Conservation (phyloP, 78 protist genomes). For the slime mould (Dictyostelium discoideum) region DNA sequence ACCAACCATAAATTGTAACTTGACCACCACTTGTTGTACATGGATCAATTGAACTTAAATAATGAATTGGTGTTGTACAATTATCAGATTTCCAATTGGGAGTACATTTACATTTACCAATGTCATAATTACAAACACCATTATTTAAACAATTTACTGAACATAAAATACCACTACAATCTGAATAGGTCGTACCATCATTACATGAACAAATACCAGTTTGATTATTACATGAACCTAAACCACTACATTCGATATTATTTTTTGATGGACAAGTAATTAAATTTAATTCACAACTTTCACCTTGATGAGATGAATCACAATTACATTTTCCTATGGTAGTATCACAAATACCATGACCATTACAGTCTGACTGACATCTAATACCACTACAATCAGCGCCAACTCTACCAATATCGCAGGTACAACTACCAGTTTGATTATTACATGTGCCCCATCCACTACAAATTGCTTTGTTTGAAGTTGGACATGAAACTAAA, state of each 20-base stretch:
- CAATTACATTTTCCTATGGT: neutral
- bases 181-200: neutral
- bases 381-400: neutral
- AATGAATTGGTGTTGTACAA: conserved; percentile 3
- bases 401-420: neutral
- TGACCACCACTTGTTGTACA: neutral
- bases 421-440: neutral
- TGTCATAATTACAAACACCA: neutral
- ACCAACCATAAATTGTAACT: conserved; percentile 3
- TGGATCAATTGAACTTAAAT: neutral
- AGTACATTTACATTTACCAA: neutral
- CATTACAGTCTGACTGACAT: neutral
- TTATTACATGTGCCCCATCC: neutral
- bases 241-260: neutral
- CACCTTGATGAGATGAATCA: neutral
- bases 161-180: neutral
- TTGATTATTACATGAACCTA: neutral
- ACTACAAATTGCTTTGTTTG: neutral
- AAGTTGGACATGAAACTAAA: neutral
- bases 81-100: neutral
- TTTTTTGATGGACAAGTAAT: neutral
- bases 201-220: neutral
- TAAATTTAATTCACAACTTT: neutral
- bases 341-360: neutral
- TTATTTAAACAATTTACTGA: neutral